Conservation (phyloP, 176 grass and related monocot genomes). For the Areca catechu region DNA sequence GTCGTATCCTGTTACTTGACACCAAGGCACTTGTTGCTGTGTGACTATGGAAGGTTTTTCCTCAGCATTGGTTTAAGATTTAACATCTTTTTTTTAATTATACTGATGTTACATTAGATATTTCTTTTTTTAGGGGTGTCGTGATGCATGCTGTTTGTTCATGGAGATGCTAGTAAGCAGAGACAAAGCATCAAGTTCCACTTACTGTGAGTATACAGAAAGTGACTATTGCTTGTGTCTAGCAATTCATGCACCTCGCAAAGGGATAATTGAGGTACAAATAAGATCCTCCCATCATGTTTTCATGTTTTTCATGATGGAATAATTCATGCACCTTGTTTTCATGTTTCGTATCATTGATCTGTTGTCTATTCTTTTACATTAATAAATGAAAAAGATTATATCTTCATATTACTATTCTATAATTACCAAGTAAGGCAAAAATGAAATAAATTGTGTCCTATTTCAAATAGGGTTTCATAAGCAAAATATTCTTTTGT, state of each 20-base stretch:
- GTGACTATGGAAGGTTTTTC: slow-evolving; percentile 72
- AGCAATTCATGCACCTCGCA: slow-evolving; percentile 89
- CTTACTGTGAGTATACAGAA: slow-evolving; percentile 46
- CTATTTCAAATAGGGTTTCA: too few species aligned
- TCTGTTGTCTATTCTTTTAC: too few species aligned
- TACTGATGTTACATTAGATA: background rate
- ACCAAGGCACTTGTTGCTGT: slow-evolving; percentile 89
- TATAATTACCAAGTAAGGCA: too few species aligned
- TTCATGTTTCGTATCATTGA: too few species aligned
- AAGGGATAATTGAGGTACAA: slow-evolving; percentile 86
- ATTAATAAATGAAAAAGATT: too few species aligned
- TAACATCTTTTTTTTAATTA: background rate
- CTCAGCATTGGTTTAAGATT: background rate
- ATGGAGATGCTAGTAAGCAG: slow-evolving; percentile 78
- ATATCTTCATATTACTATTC: too few species aligned
- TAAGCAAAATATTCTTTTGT: too few species aligned
- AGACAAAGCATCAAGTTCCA: slow-evolving; percentile 54
- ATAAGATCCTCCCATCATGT: background rate
- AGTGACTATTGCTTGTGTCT: slow-evolving; percentile 88
- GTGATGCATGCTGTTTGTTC: slow-evolving; percentile 87
- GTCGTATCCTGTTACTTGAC: slow-evolving; percentile 75
- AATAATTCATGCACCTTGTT: too few species aligned
- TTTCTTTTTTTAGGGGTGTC: slow-evolving; percentile 63
- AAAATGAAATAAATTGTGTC: too few species aligned
- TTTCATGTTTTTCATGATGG: too few species aligned